phyloP scores from a whole-genome alignment of 345 rosid species.

The Linum usitatissimum region DNA sequence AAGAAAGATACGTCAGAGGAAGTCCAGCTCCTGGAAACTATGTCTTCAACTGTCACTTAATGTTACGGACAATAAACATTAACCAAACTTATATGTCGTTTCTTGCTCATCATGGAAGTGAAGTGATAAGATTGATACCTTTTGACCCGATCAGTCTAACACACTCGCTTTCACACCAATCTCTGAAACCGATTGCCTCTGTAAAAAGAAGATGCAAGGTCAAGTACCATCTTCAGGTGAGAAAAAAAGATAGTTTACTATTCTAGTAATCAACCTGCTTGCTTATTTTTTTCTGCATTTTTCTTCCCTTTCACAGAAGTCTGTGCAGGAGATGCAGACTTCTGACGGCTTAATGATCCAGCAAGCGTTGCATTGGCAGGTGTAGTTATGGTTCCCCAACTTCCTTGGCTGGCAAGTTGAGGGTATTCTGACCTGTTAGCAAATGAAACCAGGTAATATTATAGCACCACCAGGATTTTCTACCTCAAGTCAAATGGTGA shows the following conservation, averaged over 20 bases:
- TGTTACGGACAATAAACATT: background rate
- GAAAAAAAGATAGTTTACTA: background rate
- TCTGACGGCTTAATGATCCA: conserved; percentile 52
- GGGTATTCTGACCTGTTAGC: conserved; percentile 57
- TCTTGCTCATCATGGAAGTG: background rate
- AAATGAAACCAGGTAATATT: background rate
- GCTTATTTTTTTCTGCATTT: conserved; percentile 37
- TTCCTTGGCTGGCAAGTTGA: conserved; percentile 41
- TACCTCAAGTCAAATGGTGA: background rate
- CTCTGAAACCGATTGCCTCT: conserved; percentile 91
- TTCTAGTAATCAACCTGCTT: conserved; percentile 42
- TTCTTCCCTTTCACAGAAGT: conserved; percentile 46
- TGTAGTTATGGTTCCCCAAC: conserved; percentile 65
- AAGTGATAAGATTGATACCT: conserved; percentile 33
- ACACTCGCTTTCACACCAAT: conserved; percentile 91
- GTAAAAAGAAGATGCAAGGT: conserved; percentile 20
- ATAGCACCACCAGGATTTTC: background rate
- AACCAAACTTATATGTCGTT: background rate
- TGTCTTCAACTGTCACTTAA: background rate
- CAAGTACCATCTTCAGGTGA: background rate
- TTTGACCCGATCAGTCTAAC: conserved; percentile 71
- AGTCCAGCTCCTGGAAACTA: background rate
- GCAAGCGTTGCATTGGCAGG: conserved; percentile 44
- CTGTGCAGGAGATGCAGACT: conserved; percentile 57
- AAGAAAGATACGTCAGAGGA: conserved; percentile 4